Base-by-base conservation (phyloP, 108 stramenopile species). In the Cylindrotheca closterium region DNA sequence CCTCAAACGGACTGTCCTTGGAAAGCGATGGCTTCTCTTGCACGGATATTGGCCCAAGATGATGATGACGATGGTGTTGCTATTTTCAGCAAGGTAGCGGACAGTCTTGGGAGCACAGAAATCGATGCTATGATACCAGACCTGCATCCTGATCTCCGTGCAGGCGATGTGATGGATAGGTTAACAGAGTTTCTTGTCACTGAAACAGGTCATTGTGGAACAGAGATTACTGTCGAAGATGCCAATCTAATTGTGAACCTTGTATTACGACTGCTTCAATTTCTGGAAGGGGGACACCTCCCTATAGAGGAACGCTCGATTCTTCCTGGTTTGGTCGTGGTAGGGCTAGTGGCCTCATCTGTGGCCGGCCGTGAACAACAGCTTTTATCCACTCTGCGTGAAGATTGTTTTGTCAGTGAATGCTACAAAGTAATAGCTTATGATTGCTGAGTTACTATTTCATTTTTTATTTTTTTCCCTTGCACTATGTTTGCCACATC, bases 1-100 rank as follows among this genome's bases (percentile, higher is more conserved):
- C 42, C 60, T 23, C 21, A 55, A 23, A 55, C 46, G 15, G 54
- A 62, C 15, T 45, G 53, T 27, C 60, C 53, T 30, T 70, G 70
- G 70, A 62, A 62, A 48, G 30, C 54, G 22, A 62, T 70, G n/a
- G 51, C 60, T 21, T 50, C 60, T 47, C 18, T 70, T 21, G 10
- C 70, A 1, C 60, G 52, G 33, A 26, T 70, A 24, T 52, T 70
- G 1, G 29, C 56, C 3, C 60, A 54, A 30, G 55, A 63, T 26
- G 27, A 48, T 5, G 30, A 37, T 25, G 60, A 63, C 1, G 4
- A 47, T 29, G 32, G 46, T 30, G 32, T 55, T 23, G 46, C 55
- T 32, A 48, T 55, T 12, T 61, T 61, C 33, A 23, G 22, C 10
- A 53, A 62, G 24, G 54, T 57, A 17, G 46, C 56, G 3, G 37